phyloP scores from a whole-genome alignment of 2,329 filamentous ascomycete species.

The Fusarium phyllophilum region DNA sequence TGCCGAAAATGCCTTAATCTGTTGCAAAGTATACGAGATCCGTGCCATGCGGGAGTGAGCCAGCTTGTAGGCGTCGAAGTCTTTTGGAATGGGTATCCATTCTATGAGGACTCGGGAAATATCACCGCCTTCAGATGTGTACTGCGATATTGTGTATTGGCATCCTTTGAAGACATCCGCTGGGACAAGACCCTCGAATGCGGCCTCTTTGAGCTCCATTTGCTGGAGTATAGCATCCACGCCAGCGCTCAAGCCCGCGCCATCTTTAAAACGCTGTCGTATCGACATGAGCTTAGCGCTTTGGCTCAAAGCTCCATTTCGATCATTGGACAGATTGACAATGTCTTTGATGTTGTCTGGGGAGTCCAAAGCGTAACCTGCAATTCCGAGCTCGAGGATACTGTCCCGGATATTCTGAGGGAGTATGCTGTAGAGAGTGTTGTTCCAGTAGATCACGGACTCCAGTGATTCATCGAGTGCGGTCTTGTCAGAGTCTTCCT shows the following conservation, averaged over 20 bases:
- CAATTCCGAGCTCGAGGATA: not conserved
- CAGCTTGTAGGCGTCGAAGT: not conserved
- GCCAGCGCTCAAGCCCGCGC: rapidly evolving
- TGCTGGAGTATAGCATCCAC: not conserved
- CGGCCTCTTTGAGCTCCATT: not conserved
- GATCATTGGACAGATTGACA: not conserved
- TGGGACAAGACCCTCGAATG: not conserved
- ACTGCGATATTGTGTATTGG: not conserved
- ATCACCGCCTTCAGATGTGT: rapidly evolving
- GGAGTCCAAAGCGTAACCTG: not conserved
- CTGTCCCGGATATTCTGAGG: not conserved
- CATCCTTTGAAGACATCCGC: not conserved
- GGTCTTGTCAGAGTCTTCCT: not conserved
- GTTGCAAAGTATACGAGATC: not conserved
- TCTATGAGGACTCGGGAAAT: not conserved
- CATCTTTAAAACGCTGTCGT: not conserved
- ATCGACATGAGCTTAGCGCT: not conserved
- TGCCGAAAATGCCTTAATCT: not conserved
- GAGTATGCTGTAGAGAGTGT: not conserved
- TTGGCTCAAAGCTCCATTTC: not conserved
- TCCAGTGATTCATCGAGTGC: not conserved
- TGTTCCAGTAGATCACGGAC: not conserved
- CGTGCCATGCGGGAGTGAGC: not conserved
- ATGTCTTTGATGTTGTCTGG: not conserved
- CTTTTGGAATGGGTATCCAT: not conserved